phyloP scores from a whole-genome alignment of 1,284 basidiomycete species.

The Ganoderma multipileum region DNA sequence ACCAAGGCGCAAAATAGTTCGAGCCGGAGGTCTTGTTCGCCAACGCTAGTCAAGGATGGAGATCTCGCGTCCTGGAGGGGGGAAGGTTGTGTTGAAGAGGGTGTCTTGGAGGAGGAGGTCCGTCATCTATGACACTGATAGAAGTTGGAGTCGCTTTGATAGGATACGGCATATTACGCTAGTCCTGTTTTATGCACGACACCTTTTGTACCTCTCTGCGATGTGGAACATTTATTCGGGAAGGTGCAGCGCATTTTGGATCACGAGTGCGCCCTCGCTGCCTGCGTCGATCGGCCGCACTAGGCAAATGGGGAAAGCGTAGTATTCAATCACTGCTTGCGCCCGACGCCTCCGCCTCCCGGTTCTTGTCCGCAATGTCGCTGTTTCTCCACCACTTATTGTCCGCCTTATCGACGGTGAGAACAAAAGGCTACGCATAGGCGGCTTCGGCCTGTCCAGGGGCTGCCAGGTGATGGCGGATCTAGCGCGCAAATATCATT shows the following conservation, averaged over 20 bases:
- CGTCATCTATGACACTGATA: neutral
- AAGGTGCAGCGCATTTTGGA: slow-evolving; percentile 5
- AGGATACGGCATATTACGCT: neutral
- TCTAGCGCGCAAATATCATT: slow-evolving; percentile 14
- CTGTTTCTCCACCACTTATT: slow-evolving; percentile 6
- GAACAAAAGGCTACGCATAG: slow-evolving; percentile 7
- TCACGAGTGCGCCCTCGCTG: slow-evolving; percentile 2
- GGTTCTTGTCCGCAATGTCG: slow-evolving; percentile 9
- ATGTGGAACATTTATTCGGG: neutral
- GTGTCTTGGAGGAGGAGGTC: neutral
- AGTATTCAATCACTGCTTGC: slow-evolving; percentile 2
- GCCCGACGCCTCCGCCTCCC: neutral
- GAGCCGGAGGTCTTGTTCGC: slow-evolving; percentile 1
- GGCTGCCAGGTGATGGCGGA: slow-evolving; percentile 1
- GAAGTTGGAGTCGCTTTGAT: neutral
- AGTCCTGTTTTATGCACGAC: neutral
- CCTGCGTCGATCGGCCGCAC: neutral
- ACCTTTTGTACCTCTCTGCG: neutral
- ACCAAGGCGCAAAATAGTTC: slow-evolving; percentile 14
- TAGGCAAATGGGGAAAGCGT: slow-evolving; percentile 15
- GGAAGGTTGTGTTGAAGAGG: neutral
- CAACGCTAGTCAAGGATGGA: neutral
- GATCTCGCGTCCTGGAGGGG: neutral
- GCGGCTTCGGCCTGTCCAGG: slow-evolving; percentile 4
- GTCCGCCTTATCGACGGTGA: slow-evolving; percentile 3